Base-by-base conservation (phyloP, 176 grass and related monocot genomes). In the Carex cristatella region DNA sequence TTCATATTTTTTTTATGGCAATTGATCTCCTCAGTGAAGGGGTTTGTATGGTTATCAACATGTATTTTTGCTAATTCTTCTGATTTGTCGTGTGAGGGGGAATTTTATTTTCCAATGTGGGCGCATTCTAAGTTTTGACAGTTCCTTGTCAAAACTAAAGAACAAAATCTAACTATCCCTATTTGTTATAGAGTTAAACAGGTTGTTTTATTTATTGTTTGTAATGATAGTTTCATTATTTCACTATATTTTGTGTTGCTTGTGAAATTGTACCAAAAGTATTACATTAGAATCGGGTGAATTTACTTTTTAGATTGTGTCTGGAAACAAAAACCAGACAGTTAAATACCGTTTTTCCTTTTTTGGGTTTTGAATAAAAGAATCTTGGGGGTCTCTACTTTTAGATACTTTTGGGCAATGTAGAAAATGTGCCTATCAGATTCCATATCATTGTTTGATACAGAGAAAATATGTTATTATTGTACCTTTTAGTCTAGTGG, bases 361-460 rank as follows among this genome's bases (percentile, higher is more conserved):
- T 78, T 78, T 57, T 78, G 71, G 71, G 46, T 76, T 31, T 30
- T 54, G 10, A 54, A 76, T 78, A 57, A 57, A 78, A 78, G 27
- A 57, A 33, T 76, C 10, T 76, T 33, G 51, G 74, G 51, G 11
- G 23, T 23, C 23, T 78, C 74, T 78, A 78, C 48, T 78, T 78
- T 57, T 56, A 27, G 30, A 56, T 32, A 57, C 23, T 57, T 35
- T 28, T 55, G 71, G 71, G 48, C 5, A 1, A 53, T 27, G 23
- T 53, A 14, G 48, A 18, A 40, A 6, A 70, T 70, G 14, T 70
- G 14, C 67, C 32, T n/a, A 40, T 70, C n/a, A 76, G 48, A 76
- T 76, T 48, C 13, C 46, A 76, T 30, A 28, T 54, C 10, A 30
- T 76, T 53, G 67, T 70, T 70, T 69, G 42, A 42, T 69, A 69